Percentiles rank a stretch among this genome's conserved stretches.
Evolutionary conservation across 345 rosid species (phyloP).

Genomic region (Hypericum perforatum): DNA sequence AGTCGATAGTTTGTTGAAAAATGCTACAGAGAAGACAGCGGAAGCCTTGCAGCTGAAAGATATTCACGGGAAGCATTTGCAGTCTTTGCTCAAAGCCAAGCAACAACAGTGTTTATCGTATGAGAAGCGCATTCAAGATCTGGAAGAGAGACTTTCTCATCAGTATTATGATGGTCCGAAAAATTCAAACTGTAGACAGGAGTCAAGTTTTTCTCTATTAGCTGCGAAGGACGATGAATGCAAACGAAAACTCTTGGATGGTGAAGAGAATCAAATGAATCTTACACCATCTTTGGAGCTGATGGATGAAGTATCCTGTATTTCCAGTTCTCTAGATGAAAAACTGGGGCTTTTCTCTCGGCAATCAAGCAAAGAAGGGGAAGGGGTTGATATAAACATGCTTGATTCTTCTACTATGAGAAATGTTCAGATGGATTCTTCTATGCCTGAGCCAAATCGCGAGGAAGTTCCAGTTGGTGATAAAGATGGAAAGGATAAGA

Average conservation of each 20-base stretch:
- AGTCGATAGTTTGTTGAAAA: constrained; percentile 47
- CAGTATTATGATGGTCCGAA: constrained; percentile 56
- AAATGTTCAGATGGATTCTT: constrained; percentile 64
- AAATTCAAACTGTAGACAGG: constrained; percentile 37
- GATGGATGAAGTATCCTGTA: constrained; percentile 94
- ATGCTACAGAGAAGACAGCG: constrained; percentile 64
- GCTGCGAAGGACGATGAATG: constrained; percentile 28
- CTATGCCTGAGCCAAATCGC: constrained; percentile 71
- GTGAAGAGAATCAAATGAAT: constrained; percentile 36
- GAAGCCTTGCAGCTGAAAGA: constrained; percentile 86
- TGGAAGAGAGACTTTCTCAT: constrained; percentile 75
- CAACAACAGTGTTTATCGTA: constrained; percentile 69
- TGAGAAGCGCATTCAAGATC: constrained; percentile 88
- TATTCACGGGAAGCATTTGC: constrained; percentile 64
- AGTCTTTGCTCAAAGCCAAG: constrained; percentile 63
- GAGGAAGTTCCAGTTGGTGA: constrained; percentile 41
- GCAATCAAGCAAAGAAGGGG: constrained; percentile 67
- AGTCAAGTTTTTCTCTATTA: constrained; percentile 28
- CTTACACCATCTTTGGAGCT: constrained; percentile 54
- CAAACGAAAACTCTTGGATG: constrained; percentile 37
- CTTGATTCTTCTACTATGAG: constrained; percentile 73
- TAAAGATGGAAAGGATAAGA: constrained; percentile 57
- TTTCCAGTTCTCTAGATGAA: constrained; percentile 48
- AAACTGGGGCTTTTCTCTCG: constrained; percentile 44
- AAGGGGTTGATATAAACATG: constrained; percentile 93